Conservation (phyloP, 2,329 filamentous ascomycete genomes). For the Colletotrichum acutatum region DNA sequence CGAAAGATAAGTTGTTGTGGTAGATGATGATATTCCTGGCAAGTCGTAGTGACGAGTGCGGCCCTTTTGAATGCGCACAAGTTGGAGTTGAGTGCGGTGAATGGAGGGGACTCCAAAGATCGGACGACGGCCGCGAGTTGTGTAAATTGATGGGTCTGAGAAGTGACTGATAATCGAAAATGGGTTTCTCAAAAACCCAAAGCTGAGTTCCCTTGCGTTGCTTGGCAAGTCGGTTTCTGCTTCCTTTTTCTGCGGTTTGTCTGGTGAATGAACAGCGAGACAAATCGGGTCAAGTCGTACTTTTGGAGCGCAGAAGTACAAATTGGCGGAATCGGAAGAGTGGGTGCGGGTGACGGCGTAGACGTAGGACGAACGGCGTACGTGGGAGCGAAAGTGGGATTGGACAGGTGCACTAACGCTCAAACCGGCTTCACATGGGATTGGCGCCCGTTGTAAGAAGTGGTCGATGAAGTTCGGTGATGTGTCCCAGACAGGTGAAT, state of each 20-base stretch:
- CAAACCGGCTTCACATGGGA: conserved; percentile 17
- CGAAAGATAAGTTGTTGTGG: conserved; percentile 3
- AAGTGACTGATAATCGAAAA: neutral
- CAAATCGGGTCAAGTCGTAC: neutral
- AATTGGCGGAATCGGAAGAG: neutral
- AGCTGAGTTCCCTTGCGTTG: conserved; percentile 35
- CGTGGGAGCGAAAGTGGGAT: conserved; percentile 24
- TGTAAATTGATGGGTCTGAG: neutral
- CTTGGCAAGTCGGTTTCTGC: conserved; percentile 25
- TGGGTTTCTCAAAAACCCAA: conserved; percentile 18
- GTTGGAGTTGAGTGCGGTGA: neutral
- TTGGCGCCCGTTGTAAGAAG: conserved; percentile 23
- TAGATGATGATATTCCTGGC: neutral
- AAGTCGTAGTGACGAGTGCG: conserved; percentile 8
- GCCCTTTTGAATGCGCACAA: conserved; percentile 10
- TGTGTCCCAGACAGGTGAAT: neutral
- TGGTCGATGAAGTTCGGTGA: conserved; percentile 1
- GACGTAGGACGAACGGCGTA: conserved; percentile 1
- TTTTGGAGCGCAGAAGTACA: neutral
- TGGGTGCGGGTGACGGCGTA: conserved; percentile 24
- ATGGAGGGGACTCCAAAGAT: neutral
- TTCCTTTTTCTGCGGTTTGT: conserved; percentile 10
- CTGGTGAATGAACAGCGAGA: conserved; percentile 5
- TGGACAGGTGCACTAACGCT: conserved; percentile 15
- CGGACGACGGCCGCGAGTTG: neutral